Evolutionary conservation across 2,329 filamentous ascomycete genomes (phyloP).

Genomic region (Epichloe sibirici): DNA sequence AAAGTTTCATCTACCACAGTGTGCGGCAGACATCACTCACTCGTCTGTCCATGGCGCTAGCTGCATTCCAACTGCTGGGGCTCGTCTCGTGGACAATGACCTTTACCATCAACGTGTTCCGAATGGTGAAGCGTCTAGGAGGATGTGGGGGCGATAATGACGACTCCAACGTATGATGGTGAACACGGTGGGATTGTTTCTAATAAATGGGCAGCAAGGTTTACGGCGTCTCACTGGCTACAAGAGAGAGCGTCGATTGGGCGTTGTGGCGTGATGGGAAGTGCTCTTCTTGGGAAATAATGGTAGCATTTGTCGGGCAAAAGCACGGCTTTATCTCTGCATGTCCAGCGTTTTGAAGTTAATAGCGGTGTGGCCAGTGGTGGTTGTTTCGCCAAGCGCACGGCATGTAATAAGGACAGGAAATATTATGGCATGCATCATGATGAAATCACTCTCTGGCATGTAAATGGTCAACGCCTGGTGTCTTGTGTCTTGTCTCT

Average conservation of each 20-base stretch:
- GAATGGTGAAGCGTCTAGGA: slow-evolving; percentile 50
- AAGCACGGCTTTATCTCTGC: too few species aligned
- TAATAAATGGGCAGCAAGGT: background rate
- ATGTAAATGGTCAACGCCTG: too few species aligned
- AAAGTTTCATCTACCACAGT: slow-evolving; percentile 55
- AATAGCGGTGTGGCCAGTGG: too few species aligned
- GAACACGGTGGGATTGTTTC: background rate
- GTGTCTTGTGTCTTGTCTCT: too few species aligned
- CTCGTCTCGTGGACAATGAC: slow-evolving; percentile 84
- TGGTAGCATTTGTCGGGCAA: background rate
- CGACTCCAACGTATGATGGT: slow-evolving; percentile 1
- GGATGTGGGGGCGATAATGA: slow-evolving; percentile 32
- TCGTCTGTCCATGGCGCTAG: slow-evolving; percentile 54
- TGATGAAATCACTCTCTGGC: too few species aligned
- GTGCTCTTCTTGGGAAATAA: background rate
- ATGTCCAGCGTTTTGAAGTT: too few species aligned
- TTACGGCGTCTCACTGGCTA: background rate
- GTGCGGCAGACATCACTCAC: slow-evolving; percentile 26
- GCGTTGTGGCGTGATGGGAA: background rate
- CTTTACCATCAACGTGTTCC: slow-evolving; percentile 75
- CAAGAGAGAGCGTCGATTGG: background rate
- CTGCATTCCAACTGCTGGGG: slow-evolving; percentile 67
- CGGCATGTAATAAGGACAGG: too few species aligned
- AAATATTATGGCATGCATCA: too few species aligned
- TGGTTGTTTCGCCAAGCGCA: too few species aligned